These are phyloP conservation scores for Oropetium thomaeum DNA, from an alignment of 176 grass and related monocot genomes.

Conservation along the genomic window DNA sequence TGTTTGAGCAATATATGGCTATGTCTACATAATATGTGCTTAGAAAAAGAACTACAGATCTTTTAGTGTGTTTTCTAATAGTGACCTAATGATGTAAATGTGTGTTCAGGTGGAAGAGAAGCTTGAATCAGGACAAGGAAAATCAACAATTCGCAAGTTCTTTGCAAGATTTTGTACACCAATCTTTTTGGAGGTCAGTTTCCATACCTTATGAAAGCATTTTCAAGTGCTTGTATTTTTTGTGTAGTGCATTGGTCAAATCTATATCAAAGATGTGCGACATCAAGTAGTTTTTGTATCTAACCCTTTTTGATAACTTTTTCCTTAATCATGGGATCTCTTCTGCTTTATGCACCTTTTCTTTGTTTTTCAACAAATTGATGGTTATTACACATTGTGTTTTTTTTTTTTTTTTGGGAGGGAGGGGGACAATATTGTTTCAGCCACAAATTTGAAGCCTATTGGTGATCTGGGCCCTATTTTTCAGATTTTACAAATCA, in stretches of 20 bases:
- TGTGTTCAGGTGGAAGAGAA: slow-evolving; percentile 78
- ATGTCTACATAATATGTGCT: background rate
- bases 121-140: slow-evolving; percentile 78
- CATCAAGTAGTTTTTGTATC: background rate
- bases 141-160: slow-evolving; percentile 57
- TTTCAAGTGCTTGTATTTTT: background rate
- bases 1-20: background rate
- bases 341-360: background rate
- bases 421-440: no score
- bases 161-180: slow-evolving; percentile 91
- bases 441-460: no score
- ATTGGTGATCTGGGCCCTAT: no score
- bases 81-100: slow-evolving; percentile 22
- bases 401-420: background rate
- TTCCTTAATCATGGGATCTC: background rate
- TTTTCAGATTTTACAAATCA: no score
- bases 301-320: background rate
- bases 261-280: background rate
- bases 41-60: background rate
- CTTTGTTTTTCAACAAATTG: background rate
- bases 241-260: background rate
- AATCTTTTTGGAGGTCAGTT: slow-evolving; percentile 73
- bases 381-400: background rate
- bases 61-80: slow-evolving; percentile 2
- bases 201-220: slow-evolving; percentile 2